A percentile compares a stretch with the other conserved stretches of the same genome.
Conservation (phyloP, 2,329 filamentous ascomycete species). For the Aspergillus sp. region DNA sequence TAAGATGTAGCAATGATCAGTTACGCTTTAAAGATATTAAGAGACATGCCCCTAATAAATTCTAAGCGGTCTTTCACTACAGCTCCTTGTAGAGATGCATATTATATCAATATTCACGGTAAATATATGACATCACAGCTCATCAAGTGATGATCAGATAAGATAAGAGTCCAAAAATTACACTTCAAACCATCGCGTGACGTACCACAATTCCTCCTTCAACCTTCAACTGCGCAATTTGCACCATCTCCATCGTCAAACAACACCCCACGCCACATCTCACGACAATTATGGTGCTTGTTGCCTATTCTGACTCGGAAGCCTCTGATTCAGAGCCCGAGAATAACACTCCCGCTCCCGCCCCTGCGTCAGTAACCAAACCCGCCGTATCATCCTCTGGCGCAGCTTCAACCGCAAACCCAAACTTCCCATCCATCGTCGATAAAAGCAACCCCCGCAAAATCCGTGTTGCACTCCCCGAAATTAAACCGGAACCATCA, state of each 20-base stretch:
- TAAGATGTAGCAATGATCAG: not conserved
- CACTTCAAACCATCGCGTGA: not conserved
- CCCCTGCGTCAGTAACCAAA: constrained; percentile 21
- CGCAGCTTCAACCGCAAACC: constrained; percentile 44
- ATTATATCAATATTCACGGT: not conserved
- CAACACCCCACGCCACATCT: not conserved
- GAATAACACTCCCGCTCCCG: constrained; percentile 25
- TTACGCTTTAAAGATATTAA: not conserved
- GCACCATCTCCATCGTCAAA: not conserved
- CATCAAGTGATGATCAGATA: constrained; percentile 16
- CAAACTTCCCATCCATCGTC: constrained; percentile 61
- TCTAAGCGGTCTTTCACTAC: not conserved
- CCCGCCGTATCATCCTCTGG: constrained; percentile 12
- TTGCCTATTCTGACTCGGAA: constrained; percentile 81
- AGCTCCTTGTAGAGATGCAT: not conserved
- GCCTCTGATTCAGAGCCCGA: constrained; percentile 61
- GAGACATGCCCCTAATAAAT: not conserved
- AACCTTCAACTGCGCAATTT: not conserved
- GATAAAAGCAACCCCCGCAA: constrained; percentile 79
- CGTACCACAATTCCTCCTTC: not conserved
- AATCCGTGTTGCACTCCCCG: constrained; percentile 76
- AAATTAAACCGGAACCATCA: constrained; percentile 44
- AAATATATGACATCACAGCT: constrained; percentile 16
- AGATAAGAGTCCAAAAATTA: constrained; percentile 16
- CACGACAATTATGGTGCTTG: constrained; percentile 64